These are phyloP conservation scores for Corniculantispora saksenae DNA, from an alignment of 2,329 filamentous ascomycete genomes.

Conservation along the genomic window DNA sequence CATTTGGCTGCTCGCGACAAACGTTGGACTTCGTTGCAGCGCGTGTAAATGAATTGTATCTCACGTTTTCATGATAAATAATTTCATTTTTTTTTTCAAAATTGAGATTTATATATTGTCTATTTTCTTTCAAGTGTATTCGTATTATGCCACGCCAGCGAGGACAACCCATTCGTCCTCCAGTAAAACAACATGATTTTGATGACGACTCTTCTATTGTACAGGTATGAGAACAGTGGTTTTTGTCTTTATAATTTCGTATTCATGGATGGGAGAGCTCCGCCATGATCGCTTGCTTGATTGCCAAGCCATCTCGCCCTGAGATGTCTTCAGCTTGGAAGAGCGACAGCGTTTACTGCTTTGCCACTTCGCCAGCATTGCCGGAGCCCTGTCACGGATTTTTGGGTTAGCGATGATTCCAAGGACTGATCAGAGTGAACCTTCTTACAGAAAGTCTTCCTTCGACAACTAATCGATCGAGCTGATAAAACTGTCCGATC, in stretches of 20 bases:
- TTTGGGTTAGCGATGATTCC: constrained; percentile 20
- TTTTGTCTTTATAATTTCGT: constrained; percentile 1
- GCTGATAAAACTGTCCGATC: constrained; percentile 91
- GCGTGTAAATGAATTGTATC: background rate
- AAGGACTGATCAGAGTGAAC: background rate
- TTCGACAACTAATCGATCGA: constrained; percentile 90
- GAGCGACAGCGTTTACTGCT: constrained; percentile 79
- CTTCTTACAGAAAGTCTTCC: constrained; percentile 73
- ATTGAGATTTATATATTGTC: constrained; percentile 20
- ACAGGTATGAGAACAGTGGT: constrained; percentile 12
- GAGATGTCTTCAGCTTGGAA: constrained; percentile 27
- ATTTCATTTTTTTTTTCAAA: background rate
- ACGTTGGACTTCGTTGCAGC: too few species aligned
- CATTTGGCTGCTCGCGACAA: background rate
- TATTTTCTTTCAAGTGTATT: constrained; percentile 17
- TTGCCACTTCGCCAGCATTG: constrained; percentile 63
- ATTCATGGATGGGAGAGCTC: background rate
- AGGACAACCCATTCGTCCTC: constrained; percentile 8
- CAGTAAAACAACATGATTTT: constrained; percentile 17
- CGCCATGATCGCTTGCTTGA: background rate
- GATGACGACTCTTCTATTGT: constrained; percentile 17
- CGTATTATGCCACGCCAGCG: constrained; percentile 18
- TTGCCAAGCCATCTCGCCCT: background rate
- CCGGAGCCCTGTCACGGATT: constrained; percentile 69
- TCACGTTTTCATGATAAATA: background rate